Evolutionary conservation across 1,284 basidiomycete genomes (phyloP).

Genomic region (Pholiota adiposa): DNA sequence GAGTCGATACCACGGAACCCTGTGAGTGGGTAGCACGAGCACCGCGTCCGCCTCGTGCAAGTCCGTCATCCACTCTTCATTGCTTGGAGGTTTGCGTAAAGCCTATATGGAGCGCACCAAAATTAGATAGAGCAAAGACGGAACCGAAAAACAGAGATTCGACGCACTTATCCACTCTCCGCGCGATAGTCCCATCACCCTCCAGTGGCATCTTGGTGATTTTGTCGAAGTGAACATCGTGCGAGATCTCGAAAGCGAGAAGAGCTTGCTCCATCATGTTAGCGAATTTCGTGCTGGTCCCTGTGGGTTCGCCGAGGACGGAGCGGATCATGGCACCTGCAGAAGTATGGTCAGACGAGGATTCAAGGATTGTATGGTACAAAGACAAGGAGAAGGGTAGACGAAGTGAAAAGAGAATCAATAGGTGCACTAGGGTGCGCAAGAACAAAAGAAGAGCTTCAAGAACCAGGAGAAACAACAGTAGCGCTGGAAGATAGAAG

Average conservation of each 20-base stretch:
- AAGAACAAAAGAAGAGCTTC: slow-evolving; percentile 7
- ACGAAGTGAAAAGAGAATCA: no score
- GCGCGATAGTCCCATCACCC: slow-evolving; percentile 90
- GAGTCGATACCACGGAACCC: slow-evolving; percentile 91
- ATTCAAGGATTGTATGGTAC: not conserved
- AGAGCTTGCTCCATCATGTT: slow-evolving; percentile 87
- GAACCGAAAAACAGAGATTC: slow-evolving; percentile 31
- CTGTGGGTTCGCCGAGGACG: slow-evolving; percentile 85
- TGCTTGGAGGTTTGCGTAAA: slow-evolving; percentile 78
- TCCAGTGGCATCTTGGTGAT: slow-evolving; percentile 88
- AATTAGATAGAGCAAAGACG: not conserved
- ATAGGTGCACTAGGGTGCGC: no score
- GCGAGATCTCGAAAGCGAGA: slow-evolving; percentile 63
- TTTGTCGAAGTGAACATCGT: slow-evolving; percentile 70
- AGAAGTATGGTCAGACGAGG: not conserved
- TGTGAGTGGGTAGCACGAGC: slow-evolving; percentile 95
- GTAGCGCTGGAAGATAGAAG: no score
- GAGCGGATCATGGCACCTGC: slow-evolving; percentile 67
- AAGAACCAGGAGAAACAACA: not conserved
- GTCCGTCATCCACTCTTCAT: slow-evolving; percentile 86
- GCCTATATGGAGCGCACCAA: slow-evolving; percentile 41
- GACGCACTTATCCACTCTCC: slow-evolving; percentile 81
- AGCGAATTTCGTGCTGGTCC: slow-evolving; percentile 88
- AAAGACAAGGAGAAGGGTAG: slow-evolving; percentile 27
- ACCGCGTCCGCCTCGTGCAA: slow-evolving; percentile 89